Base-by-base conservation (phyloP, 768 basidiomycete genomes). In the Rhodosporidiobolus odoratus region DNA sequence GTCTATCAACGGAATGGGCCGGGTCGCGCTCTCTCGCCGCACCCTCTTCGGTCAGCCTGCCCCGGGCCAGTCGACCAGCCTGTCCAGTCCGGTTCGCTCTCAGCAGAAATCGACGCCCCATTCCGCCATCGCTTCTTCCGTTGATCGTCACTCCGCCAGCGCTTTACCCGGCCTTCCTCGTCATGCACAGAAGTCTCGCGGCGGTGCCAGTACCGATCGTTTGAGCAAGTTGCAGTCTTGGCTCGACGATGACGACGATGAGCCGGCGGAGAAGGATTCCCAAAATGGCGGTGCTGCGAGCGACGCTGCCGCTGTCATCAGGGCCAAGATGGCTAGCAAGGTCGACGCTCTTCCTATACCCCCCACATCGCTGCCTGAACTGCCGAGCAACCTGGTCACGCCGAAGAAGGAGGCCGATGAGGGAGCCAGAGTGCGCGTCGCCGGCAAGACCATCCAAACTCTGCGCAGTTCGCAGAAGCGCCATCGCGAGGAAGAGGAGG, bases 181-280 rank as follows among this genome's bases (percentile, higher is more conserved):
- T 35, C 41, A 10, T 16, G 10, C 48, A 12, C 12, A n/a, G 19
- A 23, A 8, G 48, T 25, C 38, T 15, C 58, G 52, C 12, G 1
- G 38, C 57, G 25, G 32, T 12, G 34, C 43, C 32, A 27, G 13
- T 38, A n/a, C 48, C 34, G 50, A 16, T 38, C 48, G 32, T 37
- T 21, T 61, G 54, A 58, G 62, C 62, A 62, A 68, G 45, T 41
- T 68, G 15, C 66, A 61, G 58, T 65, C 66, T 13, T 72, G 71
- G 71, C 66, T 72, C 47, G 71, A 68, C 47, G 58, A 66, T 17
- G 66, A 65, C 63, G 71, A 68, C 23, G 66, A 61, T 16, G 69
- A 69, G 32, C 59, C 17, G 16, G 50, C 34, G 6, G 34, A 21
- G 41, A 23, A 41, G 17, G 45, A 48, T 3, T 7, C 23, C 3